Conservation (phyloP, 495 filamentous ascomycete species). For the Hypoxylon perforatum region DNA sequence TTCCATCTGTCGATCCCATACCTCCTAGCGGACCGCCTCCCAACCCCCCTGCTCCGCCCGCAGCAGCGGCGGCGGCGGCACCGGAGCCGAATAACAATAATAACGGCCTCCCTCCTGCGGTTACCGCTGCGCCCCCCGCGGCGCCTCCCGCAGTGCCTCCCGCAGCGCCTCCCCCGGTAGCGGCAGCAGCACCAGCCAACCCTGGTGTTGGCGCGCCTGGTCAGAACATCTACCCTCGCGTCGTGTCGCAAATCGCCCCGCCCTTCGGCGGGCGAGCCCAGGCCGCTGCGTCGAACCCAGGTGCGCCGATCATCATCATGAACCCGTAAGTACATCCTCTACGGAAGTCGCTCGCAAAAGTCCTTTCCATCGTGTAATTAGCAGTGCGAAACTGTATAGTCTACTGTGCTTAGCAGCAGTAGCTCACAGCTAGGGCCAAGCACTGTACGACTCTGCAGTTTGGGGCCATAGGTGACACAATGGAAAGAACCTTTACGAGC, state of each 20-base stretch:
- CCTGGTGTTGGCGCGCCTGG: neutral
- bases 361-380: too few relatives aligned
- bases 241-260: constrained; percentile 13
- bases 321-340: constrained; percentile 7
- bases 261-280: constrained; percentile 20
- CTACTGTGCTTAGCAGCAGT: too few relatives aligned
- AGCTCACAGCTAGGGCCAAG: too few relatives aligned
- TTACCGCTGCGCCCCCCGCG: neutral
- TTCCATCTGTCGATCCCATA: neutral
- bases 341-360: too few relatives aligned
- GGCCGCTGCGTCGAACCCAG: constrained; percentile 11
- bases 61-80: constrained; percentile 9
- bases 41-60: constrained; percentile 10
- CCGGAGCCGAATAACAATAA: constrained; percentile 16
- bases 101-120: neutral
- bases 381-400: too few relatives aligned
- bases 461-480: neutral
- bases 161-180: neutral
- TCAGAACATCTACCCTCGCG: neutral
- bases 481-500: too few relatives aligned
- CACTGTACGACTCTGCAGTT: too few relatives aligned
- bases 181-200: neutral
- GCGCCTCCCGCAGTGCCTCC: neutral
- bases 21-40: constrained; percentile 22
- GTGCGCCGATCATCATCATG: constrained; percentile 10